Conservation (phyloP, 164 flowering plant genomes). For the Pachysandra terminalis region DNA sequence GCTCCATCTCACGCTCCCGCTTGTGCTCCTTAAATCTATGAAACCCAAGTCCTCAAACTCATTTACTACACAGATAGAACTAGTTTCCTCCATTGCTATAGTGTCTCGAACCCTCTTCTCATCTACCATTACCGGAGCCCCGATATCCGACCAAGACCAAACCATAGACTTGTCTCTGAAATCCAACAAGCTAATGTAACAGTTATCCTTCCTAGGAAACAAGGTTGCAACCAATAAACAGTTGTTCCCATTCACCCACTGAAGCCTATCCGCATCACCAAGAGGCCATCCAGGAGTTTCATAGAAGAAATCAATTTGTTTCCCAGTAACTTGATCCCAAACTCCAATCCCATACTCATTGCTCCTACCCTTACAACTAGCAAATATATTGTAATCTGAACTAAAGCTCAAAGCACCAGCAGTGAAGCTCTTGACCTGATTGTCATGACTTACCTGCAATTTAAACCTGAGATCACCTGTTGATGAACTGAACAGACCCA, state of each 20-base stretch:
- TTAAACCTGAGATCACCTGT: slow-evolving; percentile 61
- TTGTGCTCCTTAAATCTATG: slow-evolving; percentile 58
- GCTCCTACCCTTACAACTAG: slow-evolving; percentile 84
- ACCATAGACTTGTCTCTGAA: slow-evolving; percentile 68
- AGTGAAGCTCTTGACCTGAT: slow-evolving; percentile 65
- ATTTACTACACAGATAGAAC: slow-evolving; percentile 72
- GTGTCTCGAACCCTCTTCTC: slow-evolving; percentile 80
- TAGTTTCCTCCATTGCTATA: slow-evolving; percentile 72
- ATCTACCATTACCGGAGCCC: slow-evolving; percentile 35
- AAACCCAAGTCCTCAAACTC: slow-evolving; percentile 82
- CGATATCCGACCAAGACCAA: slow-evolving; percentile 85
- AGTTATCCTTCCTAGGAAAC: slow-evolving; percentile 79
- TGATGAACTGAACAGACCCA: slow-evolving; percentile 64
- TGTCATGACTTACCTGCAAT: slow-evolving; percentile 61
- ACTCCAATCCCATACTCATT: slow-evolving; percentile 89
- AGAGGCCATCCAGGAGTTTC: slow-evolving; percentile 79
- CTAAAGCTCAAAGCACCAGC: slow-evolving; percentile 71
- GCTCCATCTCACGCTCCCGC: slow-evolving; percentile 69
- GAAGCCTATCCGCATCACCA: slow-evolving; percentile 82
- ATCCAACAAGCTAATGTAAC: slow-evolving; percentile 82
- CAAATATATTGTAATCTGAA: slow-evolving; percentile 46
- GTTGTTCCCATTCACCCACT: slow-evolving; percentile 61
- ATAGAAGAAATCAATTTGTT: slow-evolving; percentile 85
- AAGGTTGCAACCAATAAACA: slow-evolving; percentile 76
- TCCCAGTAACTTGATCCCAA: slow-evolving; percentile 80